These are phyloP conservation scores for Syzygium aqueum DNA, from an alignment of 345 rosid genomes.

Conservation along the genomic window DNA sequence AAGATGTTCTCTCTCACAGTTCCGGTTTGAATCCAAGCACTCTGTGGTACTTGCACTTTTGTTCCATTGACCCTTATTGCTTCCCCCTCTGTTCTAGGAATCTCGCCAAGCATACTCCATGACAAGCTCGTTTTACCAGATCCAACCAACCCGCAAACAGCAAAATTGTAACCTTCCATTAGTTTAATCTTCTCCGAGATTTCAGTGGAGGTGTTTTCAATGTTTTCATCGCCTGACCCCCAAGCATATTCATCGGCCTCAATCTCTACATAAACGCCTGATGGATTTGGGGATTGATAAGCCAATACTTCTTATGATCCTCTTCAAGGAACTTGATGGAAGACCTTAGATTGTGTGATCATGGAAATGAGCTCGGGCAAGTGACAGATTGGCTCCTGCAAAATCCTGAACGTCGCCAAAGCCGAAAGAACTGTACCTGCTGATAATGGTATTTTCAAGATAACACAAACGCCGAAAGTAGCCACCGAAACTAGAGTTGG, in stretches of 20 bases:
- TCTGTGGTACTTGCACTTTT: constrained; percentile 65
- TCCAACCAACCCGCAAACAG: constrained; percentile 72
- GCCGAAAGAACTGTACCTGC: constrained; percentile 51
- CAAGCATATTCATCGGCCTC: constrained; percentile 38
- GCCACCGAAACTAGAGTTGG: constrained; percentile 46
- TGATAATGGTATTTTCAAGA: constrained; percentile 26
- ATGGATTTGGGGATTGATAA: constrained; percentile 2
- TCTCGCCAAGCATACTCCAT: constrained; percentile 68
- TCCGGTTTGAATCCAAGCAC: constrained; percentile 80
- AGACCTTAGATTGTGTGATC: constrained; percentile 42
- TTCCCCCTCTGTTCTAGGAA: constrained; percentile 55
- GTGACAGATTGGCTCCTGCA: constrained; percentile 59
- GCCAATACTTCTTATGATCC: constrained; percentile 20
- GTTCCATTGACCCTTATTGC: constrained; percentile 39
- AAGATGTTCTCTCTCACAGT: constrained; percentile 58
- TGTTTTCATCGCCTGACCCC: constrained; percentile 18
- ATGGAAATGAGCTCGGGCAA: constrained; percentile 54
- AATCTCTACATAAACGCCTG: constrained; percentile 21
- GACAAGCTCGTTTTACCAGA: constrained; percentile 61
- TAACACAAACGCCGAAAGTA: constrained; percentile 45
- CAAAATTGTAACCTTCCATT: constrained; percentile 44
- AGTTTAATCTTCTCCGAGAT: constrained; percentile 23
- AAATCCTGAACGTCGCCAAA: constrained; percentile 47
- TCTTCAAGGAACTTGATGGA: constrained; percentile 38
- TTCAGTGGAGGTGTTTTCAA: constrained; percentile 13